Conservation (phyloP, 306 rosid species). For the Cucumis hystrix region DNA sequence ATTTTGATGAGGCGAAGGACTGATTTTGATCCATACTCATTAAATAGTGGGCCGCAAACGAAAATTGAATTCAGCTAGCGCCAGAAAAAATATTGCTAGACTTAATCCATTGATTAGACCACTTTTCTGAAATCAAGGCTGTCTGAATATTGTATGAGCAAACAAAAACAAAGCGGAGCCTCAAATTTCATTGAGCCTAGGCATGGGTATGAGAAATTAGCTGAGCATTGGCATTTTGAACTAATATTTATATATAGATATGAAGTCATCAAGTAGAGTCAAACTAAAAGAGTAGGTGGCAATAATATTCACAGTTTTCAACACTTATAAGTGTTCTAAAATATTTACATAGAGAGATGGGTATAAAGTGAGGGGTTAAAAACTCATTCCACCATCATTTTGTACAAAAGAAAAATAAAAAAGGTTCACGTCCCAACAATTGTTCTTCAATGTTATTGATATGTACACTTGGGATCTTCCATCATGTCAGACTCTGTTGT, state of each 20-base stretch:
- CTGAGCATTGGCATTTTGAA: background rate
- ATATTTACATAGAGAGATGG: slow-evolving; percentile 5
- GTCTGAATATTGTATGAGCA: too few species aligned
- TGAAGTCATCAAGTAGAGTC: background rate
- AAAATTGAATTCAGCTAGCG: too few species aligned
- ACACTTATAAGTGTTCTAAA: background rate
- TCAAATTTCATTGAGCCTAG: too few species aligned
- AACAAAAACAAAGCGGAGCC: too few species aligned
- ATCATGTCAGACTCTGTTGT: slow-evolving; percentile 63
- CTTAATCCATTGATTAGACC: too few species aligned
- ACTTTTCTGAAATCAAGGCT: too few species aligned
- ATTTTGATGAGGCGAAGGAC: too few species aligned
- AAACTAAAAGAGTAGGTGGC: background rate
- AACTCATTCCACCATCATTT: slow-evolving; percentile 44
- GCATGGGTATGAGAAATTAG: background rate
- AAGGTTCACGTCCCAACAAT: slow-evolving; percentile 31
- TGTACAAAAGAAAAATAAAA: slow-evolving; percentile 30
- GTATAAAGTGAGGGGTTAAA: slow-evolving; percentile 7
- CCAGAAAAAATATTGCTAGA: too few species aligned
- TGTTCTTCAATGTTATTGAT: slow-evolving; percentile 22
- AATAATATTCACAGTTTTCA: slow-evolving; percentile 21
- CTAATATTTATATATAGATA: background rate
- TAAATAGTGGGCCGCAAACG: too few species aligned
- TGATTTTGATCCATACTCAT: too few species aligned
- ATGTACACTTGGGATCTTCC: slow-evolving; percentile 86